phyloP scores from a whole-genome alignment of 306 rosid genomes.

The Ormosia emarginata region DNA sequence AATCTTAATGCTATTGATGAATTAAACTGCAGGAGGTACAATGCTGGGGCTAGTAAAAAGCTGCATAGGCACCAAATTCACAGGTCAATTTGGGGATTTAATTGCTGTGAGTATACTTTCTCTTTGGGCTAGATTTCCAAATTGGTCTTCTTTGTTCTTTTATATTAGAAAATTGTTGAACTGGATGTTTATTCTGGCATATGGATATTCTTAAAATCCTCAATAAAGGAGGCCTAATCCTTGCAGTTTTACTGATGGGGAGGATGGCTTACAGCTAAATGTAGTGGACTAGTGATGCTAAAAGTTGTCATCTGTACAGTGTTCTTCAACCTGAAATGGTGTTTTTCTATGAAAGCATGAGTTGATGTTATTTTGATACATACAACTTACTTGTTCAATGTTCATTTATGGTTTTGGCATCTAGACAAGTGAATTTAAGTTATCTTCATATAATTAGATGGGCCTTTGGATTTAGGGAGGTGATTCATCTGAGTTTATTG shows the following conservation, averaged over 20 bases:
- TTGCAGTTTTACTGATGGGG: not conserved
- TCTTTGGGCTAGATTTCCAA: not conserved
- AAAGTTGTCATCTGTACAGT: not conserved
- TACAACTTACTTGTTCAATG: not conserved
- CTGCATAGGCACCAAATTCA: slow-evolving; percentile 95
- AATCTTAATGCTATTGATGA: slow-evolving; percentile 18
- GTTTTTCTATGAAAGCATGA: not conserved
- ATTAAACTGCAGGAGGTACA: slow-evolving; percentile 60
- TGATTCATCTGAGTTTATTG: not conserved
- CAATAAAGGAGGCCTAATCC: not conserved
- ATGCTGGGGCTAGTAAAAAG: slow-evolving; percentile 92
- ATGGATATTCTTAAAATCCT: slow-evolving; percentile 10
- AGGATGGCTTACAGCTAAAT: not conserved
- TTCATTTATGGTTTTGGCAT: slow-evolving; percentile 1
- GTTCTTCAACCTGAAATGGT: not conserved
- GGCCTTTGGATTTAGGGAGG: not conserved
- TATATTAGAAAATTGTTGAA: not conserved
- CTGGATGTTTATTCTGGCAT: not conserved
- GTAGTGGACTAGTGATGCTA: not conserved
- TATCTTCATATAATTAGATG: not conserved
- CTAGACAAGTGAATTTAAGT: not conserved
- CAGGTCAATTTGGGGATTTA: slow-evolving; percentile 91
- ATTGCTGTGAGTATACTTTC: slow-evolving; percentile 77
- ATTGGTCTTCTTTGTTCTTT: not conserved
- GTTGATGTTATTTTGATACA: not conserved